phyloP scores from a whole-genome alignment of 2,329 filamentous ascomycete species.

The Lecanicillium sp. region DNA sequence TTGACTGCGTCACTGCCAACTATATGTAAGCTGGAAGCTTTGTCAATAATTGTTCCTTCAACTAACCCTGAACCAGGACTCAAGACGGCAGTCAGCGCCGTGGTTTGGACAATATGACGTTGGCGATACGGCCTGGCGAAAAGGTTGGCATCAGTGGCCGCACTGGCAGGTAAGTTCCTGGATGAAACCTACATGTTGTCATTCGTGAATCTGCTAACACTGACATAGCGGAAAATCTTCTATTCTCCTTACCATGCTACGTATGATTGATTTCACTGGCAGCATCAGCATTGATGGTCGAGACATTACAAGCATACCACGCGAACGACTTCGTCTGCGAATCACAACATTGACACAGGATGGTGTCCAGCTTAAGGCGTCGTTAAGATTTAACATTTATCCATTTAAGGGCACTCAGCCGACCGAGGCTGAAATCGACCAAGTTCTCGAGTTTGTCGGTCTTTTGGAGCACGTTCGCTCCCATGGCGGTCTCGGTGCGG shows the following conservation, averaged over 20 bases:
- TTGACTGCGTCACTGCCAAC: not conserved
- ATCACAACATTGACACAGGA: conserved; percentile 42
- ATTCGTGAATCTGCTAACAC: too few species aligned
- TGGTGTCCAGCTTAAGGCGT: conserved; percentile 36
- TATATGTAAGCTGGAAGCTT: not conserved
- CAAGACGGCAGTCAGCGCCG: not conserved
- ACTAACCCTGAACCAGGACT: not conserved
- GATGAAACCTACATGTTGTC: not conserved
- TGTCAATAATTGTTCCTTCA: not conserved
- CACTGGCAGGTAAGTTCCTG: conserved; percentile 1
- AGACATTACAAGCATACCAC: conserved; percentile 33
- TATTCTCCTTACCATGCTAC: not conserved
- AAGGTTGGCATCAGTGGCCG: conserved; percentile 7
- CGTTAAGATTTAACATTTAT: conserved; percentile 35
- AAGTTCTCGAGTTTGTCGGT: not conserved
- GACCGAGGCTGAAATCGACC: not conserved
- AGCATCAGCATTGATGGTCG: conserved; percentile 36
- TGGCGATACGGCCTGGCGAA: not conserved
- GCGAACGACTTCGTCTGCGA: conserved; percentile 33
- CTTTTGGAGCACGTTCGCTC: not conserved
- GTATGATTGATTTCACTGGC: conserved; percentile 9
- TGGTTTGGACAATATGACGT: not conserved
- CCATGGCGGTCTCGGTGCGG: not conserved
- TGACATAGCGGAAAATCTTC: conserved; percentile 8
- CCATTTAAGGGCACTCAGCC: not conserved